These are phyloP conservation scores for Barnettozyma siamensis DNA, from an alignment of 805 yeast genomes.

Conservation along the genomic window DNA sequence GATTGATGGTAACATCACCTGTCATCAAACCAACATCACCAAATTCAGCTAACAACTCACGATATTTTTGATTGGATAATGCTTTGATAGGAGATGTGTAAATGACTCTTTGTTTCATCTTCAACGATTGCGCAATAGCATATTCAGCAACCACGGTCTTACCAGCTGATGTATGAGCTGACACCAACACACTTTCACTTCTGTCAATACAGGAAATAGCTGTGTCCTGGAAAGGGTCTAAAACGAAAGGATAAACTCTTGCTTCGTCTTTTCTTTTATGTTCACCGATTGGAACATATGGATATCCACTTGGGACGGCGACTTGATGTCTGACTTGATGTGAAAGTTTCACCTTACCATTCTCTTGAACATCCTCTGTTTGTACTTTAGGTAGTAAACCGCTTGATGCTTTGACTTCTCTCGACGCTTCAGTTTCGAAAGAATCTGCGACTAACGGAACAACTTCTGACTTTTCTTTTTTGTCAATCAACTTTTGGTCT, in stretches of 20 bases:
- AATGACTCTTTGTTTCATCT: slow-evolving; percentile 93
- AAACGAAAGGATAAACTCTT: slow-evolving; percentile 81
- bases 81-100: slow-evolving; percentile 96
- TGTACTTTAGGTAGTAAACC: slow-evolving; percentile 50
- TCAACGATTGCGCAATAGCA: slow-evolving; percentile 90
- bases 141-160: slow-evolving; percentile 98
- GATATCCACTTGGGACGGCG: slow-evolving; percentile 88
- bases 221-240: slow-evolving; percentile 97
- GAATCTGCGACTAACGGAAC: slow-evolving; percentile 80
- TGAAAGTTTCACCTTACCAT: slow-evolving; percentile 58
- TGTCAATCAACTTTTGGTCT: slow-evolving; percentile 28
- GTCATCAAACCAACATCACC: slow-evolving; percentile 97
- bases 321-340: slow-evolving; percentile 98
- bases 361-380: slow-evolving; percentile 21
- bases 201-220: slow-evolving; percentile 95
- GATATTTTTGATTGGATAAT: slow-evolving; percentile 79
- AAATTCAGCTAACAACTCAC: slow-evolving; percentile 88
- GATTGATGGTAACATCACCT: slow-evolving; percentile 97
- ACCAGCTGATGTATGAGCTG: slow-evolving; percentile 99
- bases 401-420: slow-evolving; percentile 79
- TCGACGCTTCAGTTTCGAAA: slow-evolving; percentile 81
- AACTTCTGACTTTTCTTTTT: slow-evolving; percentile 40
- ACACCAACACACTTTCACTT: slow-evolving; percentile 88
- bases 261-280: slow-evolving; percentile 79
- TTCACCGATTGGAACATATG: slow-evolving; percentile 81